Base-by-base conservation (phyloP, 768 basidiomycete genomes). In the Termitomyces sp. region DNA sequence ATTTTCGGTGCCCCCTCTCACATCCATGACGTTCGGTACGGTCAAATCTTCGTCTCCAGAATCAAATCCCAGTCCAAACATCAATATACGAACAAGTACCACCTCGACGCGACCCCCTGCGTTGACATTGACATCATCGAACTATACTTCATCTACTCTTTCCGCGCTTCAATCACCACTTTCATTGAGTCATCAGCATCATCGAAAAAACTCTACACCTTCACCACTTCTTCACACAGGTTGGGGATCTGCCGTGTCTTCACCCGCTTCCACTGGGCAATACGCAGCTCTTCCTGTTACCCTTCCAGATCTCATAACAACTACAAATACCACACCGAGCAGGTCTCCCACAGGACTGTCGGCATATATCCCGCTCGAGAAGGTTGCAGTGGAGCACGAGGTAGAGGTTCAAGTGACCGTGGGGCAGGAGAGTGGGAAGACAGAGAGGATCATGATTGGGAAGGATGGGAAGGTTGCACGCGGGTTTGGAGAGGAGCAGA, bases 191-290 rank as follows among this genome's bases (percentile, higher is more conserved):
- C 51, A 32, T 4, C 37, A 56, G 12, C 29, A 56, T 4, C 59
- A 56, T 42, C 63, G 48, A 60, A 42, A 38, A 60, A 31, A 32
- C 11, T 52, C 50, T 4, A 34, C 56, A 9, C 69, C 67, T 45
- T 74, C 77, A 5, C 77, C 77, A 0, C 71, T 80, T 12, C 68
- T 78, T 1, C 76, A 79, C 60, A 78, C 79, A 25, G 72, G 67
- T 7, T 79, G 76, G 77, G 76, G 71, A 4, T 73, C 76, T 31
- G 73, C 77, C 0, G 51, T 72, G 1, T 69, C 69, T 4, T 76
- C 76, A 12, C 71, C 71, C 3, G 56, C 63, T 17, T 60, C 67
- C 54, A 29, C 62, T 61, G 12, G 20, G 46, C 68, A 34, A 73
- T 72, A 17, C 65, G 63, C 42, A n/a, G 17, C 52, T 15, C n/a